Conservation (phyloP, 805 yeast species). For the Saccharomycopsis capsularis region DNA sequence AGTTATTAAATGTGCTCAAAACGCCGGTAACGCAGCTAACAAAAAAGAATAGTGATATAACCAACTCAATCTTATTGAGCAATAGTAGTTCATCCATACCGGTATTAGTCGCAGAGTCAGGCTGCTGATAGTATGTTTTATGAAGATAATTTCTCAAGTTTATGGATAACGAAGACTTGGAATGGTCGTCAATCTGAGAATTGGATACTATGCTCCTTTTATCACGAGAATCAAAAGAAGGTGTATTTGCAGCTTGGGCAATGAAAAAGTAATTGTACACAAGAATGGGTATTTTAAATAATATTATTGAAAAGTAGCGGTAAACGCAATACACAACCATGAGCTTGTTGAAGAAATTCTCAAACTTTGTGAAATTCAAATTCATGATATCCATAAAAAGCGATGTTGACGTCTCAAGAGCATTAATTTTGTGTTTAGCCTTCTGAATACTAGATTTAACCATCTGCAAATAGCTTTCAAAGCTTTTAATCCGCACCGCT, state of each 20-base stretch:
- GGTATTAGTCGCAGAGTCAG: too few species aligned
- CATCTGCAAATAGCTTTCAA: slow-evolving; percentile 6
- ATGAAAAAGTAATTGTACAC: background rate
- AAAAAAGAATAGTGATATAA: slow-evolving; percentile 14
- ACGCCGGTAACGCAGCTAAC: slow-evolving; percentile 18
- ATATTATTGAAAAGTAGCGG: slow-evolving; percentile 8
- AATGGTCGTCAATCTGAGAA: too few species aligned
- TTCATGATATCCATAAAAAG: slow-evolving; percentile 8
- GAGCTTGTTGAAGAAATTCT: background rate
- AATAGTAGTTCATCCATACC: slow-evolving; percentile 8
- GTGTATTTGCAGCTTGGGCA: background rate
- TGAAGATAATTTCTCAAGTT: slow-evolving; percentile 3
- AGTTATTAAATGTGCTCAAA: slow-evolving; percentile 13
- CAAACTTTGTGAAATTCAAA: slow-evolving; percentile 6
- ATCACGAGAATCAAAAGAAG: background rate
- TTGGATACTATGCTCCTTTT: background rate
- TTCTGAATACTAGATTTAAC: slow-evolving; percentile 4
- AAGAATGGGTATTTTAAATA: slow-evolving; percentile 11
- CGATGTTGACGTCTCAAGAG: slow-evolving; percentile 11
- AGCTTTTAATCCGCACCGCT: background rate
- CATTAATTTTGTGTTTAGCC: slow-evolving; percentile 4
- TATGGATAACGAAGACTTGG: slow-evolving; percentile 9
- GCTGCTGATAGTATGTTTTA: slow-evolving; percentile 4
- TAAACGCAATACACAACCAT: slow-evolving; percentile 14
- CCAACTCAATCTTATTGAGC: slow-evolving; percentile 12